phyloP scores from a whole-genome alignment of 2,329 filamentous ascomycete genomes.

The Botrytis byssoidea region DNA sequence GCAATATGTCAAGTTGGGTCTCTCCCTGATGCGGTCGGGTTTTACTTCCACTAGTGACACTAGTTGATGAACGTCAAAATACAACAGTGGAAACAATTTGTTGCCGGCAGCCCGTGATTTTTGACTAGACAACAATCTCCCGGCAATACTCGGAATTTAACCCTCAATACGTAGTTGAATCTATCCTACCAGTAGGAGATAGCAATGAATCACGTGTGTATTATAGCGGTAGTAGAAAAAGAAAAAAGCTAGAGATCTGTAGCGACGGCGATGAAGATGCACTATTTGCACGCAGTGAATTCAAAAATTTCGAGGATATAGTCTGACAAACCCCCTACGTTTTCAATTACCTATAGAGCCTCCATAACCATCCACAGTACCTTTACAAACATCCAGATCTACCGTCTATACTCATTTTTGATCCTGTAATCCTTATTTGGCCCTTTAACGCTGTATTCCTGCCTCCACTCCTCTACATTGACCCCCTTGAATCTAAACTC shows the following conservation, averaged over 20 bases:
- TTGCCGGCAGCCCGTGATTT: neutral
- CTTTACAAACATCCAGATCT: neutral
- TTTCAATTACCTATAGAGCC: neutral
- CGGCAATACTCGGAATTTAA: neutral
- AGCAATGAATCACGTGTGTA: neutral
- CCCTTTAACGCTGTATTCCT: constrained; percentile 66
- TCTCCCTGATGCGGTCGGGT: neutral
- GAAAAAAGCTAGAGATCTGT: neutral
- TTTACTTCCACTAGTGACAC: neutral
- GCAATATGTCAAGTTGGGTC: neutral
- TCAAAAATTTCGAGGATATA: neutral
- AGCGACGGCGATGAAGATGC: neutral
- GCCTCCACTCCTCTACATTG: constrained; percentile 55
- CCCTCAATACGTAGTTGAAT: neutral
- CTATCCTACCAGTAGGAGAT: neutral
- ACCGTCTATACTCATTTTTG: constrained; percentile 48
- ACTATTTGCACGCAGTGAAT: neutral
- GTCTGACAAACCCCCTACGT: too few relatives aligned
- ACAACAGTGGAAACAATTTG: neutral
- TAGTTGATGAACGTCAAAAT: neutral
- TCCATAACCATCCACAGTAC: neutral
- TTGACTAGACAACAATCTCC: neutral
- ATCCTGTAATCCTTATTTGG: constrained; percentile 73
- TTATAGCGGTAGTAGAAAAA: too few relatives aligned
- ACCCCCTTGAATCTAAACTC: constrained; percentile 62